Percentiles rank a stretch among this genome's conserved stretches.
Evolutionary conservation across 805 yeast species (phyloP).

Genomic region (Barnettozyma siamensis): DNA sequence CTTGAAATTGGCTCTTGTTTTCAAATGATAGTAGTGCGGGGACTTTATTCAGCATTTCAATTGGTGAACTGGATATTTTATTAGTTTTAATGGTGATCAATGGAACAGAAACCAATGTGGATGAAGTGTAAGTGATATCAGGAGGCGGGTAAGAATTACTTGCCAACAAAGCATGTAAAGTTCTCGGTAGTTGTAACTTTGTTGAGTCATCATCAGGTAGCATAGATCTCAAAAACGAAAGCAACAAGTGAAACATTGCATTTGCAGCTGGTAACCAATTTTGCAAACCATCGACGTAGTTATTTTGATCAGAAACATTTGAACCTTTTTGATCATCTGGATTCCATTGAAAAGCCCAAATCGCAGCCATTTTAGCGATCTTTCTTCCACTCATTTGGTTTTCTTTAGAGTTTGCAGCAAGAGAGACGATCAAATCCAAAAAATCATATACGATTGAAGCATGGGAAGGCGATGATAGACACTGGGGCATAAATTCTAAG

Average conservation of each 20-base stretch:
- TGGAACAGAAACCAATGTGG: conserved; percentile 49
- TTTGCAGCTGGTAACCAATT: conserved; percentile 79
- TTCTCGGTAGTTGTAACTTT: conserved; percentile 53
- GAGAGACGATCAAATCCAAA: conserved; percentile 68
- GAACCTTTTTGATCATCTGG: conserved; percentile 17
- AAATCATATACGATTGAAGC: conserved; percentile 88
- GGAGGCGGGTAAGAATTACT: conserved; percentile 75
- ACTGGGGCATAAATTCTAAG: conserved; percentile 75
- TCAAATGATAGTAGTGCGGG: conserved; percentile 61
- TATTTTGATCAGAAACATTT: conserved; percentile 19
- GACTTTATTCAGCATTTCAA: conserved; percentile 56
- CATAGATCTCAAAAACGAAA: conserved; percentile 75
- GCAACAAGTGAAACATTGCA: conserved; percentile 75
- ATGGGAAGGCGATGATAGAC: conserved; percentile 78
- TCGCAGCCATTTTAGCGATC: conserved; percentile 72
- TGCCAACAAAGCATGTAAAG: conserved; percentile 58
- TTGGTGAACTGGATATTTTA: conserved; percentile 37
- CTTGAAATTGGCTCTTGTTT: conserved; percentile 60
- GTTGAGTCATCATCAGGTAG: conserved; percentile 57
- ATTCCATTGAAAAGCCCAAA: conserved; percentile 75
- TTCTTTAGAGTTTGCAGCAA: conserved; percentile 72
- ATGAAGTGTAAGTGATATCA: conserved; percentile 28
- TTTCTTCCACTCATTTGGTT: conserved; percentile 78
- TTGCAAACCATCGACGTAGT: conserved; percentile 64
- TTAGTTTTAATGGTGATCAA: conserved; percentile 47